phyloP scores from a whole-genome alignment of 805 yeast species.

The Cyberlindnera mycetangii region DNA sequence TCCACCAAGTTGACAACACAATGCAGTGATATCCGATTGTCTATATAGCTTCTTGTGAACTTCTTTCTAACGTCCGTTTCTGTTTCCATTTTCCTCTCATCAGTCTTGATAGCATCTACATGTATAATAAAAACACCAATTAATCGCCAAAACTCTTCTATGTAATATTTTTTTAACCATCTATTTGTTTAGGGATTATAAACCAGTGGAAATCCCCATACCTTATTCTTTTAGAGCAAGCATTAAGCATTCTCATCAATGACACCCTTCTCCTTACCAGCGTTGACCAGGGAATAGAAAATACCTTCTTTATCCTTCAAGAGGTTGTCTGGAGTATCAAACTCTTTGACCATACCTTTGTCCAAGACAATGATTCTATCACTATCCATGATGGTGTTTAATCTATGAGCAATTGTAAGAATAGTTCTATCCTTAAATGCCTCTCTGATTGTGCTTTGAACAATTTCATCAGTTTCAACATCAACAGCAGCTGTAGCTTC shows the following conservation, averaged over 20 bases:
- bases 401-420: conserved; percentile 80
- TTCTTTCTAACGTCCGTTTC: background rate
- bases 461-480: conserved; percentile 74
- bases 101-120: background rate
- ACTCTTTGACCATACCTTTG: conserved; percentile 71
- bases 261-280: conserved; percentile 28
- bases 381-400: conserved; percentile 79
- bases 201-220: too few relatives aligned
- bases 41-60: background rate
- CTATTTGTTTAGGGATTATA: too few relatives aligned
- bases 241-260: conserved; percentile 4
- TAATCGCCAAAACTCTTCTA: background rate
- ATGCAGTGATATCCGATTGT: conserved; percentile 7
- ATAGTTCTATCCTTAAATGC: conserved; percentile 77
- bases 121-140: background rate
- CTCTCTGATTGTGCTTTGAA: conserved; percentile 73
- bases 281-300: conserved; percentile 77
- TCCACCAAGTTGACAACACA: conserved; percentile 69
- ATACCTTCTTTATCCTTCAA: conserved; percentile 63
- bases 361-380: conserved; percentile 76
- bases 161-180: too few relatives aligned
- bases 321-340: conserved; percentile 67
- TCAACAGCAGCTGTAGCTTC: conserved; percentile 92
- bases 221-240: conserved; percentile 4
- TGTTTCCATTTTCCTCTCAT: background rate